phyloP scores from a whole-genome alignment of 495 filamentous ascomycete species.

The Aspergillus leporis region DNA sequence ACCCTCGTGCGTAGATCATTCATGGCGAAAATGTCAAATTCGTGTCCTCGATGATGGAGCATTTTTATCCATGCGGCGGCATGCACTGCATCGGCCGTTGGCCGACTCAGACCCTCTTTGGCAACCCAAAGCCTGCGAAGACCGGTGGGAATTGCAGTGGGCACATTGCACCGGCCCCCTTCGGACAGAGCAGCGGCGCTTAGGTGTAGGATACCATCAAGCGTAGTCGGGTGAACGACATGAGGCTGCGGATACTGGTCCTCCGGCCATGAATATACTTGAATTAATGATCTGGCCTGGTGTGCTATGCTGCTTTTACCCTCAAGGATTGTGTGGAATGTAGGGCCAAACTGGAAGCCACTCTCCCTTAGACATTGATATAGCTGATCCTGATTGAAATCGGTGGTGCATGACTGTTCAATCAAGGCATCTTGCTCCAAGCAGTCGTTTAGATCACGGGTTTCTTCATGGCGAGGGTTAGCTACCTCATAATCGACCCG shows the following conservation, averaged over 20 bases:
- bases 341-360: slow-evolving; percentile 16
- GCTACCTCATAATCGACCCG: slow-evolving; percentile 9
- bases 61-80: neutral
- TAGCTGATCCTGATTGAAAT: slow-evolving; percentile 5
- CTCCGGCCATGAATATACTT: neutral
- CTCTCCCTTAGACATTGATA: slow-evolving; percentile 6
- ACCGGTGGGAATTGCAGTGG: slow-evolving; percentile 10
- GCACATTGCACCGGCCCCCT: neutral
- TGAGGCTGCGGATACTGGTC: slow-evolving; percentile 4
- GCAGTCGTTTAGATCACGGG: neutral
- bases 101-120: slow-evolving; percentile 11
- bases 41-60: slow-evolving; percentile 6
- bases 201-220: too few species aligned
- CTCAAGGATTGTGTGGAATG: slow-evolving; percentile 8
- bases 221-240: too few species aligned
- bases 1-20: neutral
- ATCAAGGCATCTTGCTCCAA: slow-evolving; percentile 1
- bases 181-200: slow-evolving; percentile 9
- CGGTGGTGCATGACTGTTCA: neutral
- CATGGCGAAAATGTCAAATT: slow-evolving; percentile 9
- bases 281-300: slow-evolving; percentile 11
- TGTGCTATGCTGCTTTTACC: slow-evolving; percentile 7
- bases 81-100: neutral
- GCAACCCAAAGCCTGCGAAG: slow-evolving; percentile 10
- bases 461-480: too few species aligned